Conservation (phyloP, 768 basidiomycete species). For the Amanita pseudoporphyria region DNA sequence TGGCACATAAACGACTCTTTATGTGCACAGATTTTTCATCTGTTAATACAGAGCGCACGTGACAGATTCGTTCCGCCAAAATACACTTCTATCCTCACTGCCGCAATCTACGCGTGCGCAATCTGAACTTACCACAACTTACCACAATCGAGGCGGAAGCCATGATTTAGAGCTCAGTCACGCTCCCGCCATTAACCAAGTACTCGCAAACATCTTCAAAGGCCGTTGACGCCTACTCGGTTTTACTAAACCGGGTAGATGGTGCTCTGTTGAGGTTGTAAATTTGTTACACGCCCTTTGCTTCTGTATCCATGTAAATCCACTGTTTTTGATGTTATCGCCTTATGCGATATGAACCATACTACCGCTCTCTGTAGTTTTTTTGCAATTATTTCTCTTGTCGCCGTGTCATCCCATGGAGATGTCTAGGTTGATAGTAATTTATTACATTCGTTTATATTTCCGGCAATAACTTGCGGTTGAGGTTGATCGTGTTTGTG, state of each 20-base stretch:
- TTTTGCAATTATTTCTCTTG: neutral
- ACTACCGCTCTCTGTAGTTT: neutral
- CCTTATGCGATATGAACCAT: constrained; percentile 1
- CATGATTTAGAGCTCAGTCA: constrained; percentile 45
- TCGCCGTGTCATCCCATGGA: neutral
- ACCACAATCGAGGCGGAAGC: constrained; percentile 40
- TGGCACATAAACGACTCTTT: too few species aligned
- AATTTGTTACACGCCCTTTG: neutral
- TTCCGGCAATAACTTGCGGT: too few species aligned
- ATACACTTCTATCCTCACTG: constrained; percentile 37
- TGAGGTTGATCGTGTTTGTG: too few species aligned
- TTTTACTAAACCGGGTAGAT: neutral
- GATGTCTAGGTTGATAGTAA: too few species aligned
- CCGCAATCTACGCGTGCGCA: constrained; percentile 23
- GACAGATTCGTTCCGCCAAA: constrained; percentile 47
- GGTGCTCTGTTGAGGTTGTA: neutral
- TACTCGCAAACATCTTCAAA: constrained; percentile 24
- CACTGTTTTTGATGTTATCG: neutral
- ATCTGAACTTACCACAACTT: constrained; percentile 36
- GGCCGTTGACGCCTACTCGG: constrained; percentile 2
- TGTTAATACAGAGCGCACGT: constrained; percentile 37
- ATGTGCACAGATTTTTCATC: constrained; percentile 30
- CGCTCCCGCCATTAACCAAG: constrained; percentile 22
- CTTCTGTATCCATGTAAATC: constrained; percentile 2
- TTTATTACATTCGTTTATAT: too few species aligned